Conservation (phyloP, 2,329 filamentous ascomycete species). For the Arthrobotrys pseudoclavata region DNA sequence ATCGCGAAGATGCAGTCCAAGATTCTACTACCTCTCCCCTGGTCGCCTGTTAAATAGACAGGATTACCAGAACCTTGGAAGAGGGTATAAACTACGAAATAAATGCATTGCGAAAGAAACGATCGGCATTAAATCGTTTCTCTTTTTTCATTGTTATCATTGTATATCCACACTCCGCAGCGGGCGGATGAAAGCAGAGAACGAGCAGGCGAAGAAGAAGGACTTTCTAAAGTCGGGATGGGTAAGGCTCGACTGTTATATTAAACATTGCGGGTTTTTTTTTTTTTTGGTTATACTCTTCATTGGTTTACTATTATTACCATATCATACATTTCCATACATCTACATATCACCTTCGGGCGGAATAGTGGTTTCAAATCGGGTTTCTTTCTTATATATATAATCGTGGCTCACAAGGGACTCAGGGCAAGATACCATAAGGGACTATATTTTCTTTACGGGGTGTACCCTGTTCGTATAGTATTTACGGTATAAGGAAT, state of each 20-base stretch:
- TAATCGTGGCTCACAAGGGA: too few relatives aligned
- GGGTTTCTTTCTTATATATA: neutral
- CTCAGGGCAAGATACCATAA: neutral
- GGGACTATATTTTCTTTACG: too few relatives aligned
- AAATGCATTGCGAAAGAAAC: neutral
- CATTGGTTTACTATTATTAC: conserved; percentile 5
- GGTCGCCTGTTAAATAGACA: conserved; percentile 87
- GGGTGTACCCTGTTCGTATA: too few relatives aligned
- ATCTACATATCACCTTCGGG: neutral
- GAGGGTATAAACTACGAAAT: conserved; percentile 5
- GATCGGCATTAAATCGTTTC: neutral
- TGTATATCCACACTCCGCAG: neutral
- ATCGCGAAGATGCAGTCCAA: conserved; percentile 97
- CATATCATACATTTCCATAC: neutral
- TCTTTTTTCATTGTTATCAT: neutral
- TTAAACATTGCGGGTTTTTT: neutral
- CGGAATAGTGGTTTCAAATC: conserved; percentile 2
- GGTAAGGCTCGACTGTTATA: conserved; percentile 6
- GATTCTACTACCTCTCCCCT: conserved; percentile 93
- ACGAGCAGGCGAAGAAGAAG: neutral
- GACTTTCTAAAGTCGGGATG: neutral
- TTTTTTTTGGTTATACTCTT: too few relatives aligned
- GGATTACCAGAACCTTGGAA: neutral
- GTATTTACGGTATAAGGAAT: too few relatives aligned
- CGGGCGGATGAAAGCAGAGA: neutral